Conservation (phyloP, 768 basidiomycete species). For the Trametes gibbosa region DNA sequence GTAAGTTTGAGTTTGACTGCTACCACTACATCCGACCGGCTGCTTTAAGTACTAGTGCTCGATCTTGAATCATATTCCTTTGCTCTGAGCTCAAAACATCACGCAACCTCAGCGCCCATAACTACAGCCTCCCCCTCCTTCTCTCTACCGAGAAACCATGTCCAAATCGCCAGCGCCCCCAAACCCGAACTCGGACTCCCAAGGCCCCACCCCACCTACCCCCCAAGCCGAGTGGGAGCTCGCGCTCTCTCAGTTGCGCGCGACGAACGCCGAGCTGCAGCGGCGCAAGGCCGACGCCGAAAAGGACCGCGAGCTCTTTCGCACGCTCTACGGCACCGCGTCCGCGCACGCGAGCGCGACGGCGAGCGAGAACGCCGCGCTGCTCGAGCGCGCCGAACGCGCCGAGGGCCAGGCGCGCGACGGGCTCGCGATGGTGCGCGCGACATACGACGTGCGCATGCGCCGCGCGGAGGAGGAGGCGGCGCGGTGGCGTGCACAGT, state of each 20-base stretch:
- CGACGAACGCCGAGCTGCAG: slow-evolving; percentile 27
- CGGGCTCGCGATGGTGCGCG: slow-evolving; percentile 52
- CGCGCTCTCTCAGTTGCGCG: slow-evolving; percentile 24
- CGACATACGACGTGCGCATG: slow-evolving; percentile 48
- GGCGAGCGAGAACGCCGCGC: slow-evolving; percentile 28
- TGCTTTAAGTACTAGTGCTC: too few species aligned
- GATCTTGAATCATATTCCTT: too few species aligned
- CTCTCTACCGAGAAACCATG: neutral
- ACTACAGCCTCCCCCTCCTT: neutral
- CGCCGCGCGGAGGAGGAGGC: slow-evolving; percentile 48
- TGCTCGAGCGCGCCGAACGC: slow-evolving; percentile 23
- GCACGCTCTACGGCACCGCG: slow-evolving; percentile 28
- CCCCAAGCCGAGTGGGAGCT: slow-evolving; percentile 11
- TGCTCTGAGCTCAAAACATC: too few species aligned
- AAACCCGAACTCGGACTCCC: neutral
- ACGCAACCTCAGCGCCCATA: too few species aligned
- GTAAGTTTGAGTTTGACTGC: too few species aligned
- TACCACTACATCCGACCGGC: too few species aligned
- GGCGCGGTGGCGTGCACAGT: slow-evolving; percentile 44
- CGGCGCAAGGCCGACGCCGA: slow-evolving; percentile 27
- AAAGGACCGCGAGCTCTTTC: slow-evolving; percentile 30
- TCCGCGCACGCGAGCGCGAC: slow-evolving; percentile 27
- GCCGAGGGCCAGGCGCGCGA: slow-evolving; percentile 48
- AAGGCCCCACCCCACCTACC: neutral
- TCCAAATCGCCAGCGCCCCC: too few species aligned